Conservation (phyloP, 441 rosid species). For the Populus trichocarpa region DNA sequence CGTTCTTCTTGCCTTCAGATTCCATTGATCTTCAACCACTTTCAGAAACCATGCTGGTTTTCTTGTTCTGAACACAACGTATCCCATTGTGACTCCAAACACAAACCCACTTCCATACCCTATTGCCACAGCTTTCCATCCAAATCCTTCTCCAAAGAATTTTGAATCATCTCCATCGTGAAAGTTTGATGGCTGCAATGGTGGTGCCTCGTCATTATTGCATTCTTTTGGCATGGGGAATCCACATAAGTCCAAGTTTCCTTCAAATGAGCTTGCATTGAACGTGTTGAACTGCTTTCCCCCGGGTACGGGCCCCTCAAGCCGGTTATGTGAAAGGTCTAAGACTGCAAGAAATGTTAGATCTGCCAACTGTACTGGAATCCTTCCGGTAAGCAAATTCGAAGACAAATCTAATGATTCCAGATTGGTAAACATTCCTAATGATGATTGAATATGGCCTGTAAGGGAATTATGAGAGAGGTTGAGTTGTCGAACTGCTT, state of each 20-base stretch:
- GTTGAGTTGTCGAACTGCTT: too few species aligned
- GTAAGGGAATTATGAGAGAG: too few species aligned
- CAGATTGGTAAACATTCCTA: neutral
- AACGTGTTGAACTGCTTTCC: conserved; percentile 13
- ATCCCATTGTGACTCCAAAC: too few species aligned
- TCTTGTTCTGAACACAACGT: too few species aligned
- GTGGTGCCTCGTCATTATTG: neutral
- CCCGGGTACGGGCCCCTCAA: neutral
- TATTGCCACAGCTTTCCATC: too few species aligned
- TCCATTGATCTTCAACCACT: too few species aligned
- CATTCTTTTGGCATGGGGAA: neutral
- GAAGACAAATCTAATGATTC: neutral
- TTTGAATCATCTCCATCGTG: neutral
- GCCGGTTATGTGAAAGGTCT: neutral
- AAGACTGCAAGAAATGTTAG: neutral
- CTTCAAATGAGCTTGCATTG: too few species aligned
- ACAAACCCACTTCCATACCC: too few species aligned
- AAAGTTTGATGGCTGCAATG: neutral
- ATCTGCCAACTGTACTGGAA: neutral
- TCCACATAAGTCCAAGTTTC: conserved; percentile 40
- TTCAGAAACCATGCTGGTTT: too few species aligned
- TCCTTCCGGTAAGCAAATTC: neutral
- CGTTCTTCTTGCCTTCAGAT: too few species aligned
- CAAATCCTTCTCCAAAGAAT: neutral
- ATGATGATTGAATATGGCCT: neutral